phyloP scores from a whole-genome alignment of 148 eudicot genomes.

The Pouteria glomerata region DNA sequence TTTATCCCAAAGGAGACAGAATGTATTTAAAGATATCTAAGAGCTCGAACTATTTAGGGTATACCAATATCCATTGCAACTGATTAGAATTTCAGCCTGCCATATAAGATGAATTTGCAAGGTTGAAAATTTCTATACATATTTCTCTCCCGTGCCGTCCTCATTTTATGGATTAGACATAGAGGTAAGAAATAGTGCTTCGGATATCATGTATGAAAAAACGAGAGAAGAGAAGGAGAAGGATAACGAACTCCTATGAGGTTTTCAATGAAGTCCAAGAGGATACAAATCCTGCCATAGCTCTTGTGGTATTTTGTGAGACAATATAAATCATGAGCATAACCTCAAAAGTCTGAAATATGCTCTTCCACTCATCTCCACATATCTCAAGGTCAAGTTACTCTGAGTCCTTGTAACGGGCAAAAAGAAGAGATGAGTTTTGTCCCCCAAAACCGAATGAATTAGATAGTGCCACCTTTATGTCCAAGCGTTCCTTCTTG shows the following conservation, averaged over 20 bases:
- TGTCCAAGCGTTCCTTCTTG: conserved; percentile 63
- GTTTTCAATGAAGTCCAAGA: background rate
- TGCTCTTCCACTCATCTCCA: background rate
- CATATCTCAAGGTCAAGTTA: no score
- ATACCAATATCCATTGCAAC: background rate
- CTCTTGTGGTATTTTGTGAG: background rate
- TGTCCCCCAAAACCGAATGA: conserved; percentile 99
- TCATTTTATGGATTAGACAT: background rate
- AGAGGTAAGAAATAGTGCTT: background rate
- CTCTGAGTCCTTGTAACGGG: conserved; percentile 74
- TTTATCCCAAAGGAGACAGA: no score
- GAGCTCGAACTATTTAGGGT: no score
- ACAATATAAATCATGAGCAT: background rate
- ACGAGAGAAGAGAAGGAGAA: background rate
- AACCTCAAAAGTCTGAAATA: background rate
- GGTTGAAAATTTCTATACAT: background rate
- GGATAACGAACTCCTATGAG: background rate
- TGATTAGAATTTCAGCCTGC: background rate
- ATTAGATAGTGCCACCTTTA: conserved; percentile 89
- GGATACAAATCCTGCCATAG: background rate
- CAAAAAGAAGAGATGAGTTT: conserved; percentile 88
- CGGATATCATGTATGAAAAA: background rate
- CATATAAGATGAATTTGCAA: background rate
- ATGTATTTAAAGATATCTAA: no score
- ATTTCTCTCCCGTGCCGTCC: background rate